A percentile compares a stretch with the other conserved stretches of the same genome.
phyloP scores from a whole-genome alignment of 805 yeast genomes.

The Candida pini region DNA sequence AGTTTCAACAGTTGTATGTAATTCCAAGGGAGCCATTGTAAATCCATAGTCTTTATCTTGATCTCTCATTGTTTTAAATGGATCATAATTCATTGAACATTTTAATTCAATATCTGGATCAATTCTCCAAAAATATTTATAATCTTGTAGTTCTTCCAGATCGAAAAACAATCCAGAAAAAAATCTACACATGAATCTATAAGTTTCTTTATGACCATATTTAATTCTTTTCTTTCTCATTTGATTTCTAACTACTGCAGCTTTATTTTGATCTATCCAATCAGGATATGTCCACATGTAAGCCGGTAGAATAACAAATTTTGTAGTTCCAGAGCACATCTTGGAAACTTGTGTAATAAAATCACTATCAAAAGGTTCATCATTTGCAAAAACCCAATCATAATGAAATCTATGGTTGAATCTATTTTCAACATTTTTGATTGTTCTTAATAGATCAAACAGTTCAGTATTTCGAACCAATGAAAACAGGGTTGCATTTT shows the following conservation, averaged over 20 bases:
- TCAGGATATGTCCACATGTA: conserved; percentile 66
- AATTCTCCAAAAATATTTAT: conserved; percentile 56
- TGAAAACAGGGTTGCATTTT: conserved; percentile 62
- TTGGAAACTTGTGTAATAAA: conserved; percentile 44
- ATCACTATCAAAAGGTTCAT: conserved; percentile 51
- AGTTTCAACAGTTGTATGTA: conserved; percentile 45
- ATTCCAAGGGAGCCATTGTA: conserved; percentile 44
- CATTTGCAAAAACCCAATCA: conserved; percentile 73
- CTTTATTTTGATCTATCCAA: conserved; percentile 52
- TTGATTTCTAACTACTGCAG: conserved; percentile 38
- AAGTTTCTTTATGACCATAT: conserved; percentile 45
- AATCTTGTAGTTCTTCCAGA: conserved; percentile 37
- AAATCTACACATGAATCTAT: conserved; percentile 68
- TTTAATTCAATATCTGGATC: conserved; percentile 53
- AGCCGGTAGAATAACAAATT: conserved; percentile 51
- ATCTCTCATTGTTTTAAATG: conserved; percentile 37
- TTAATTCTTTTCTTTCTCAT: conserved; percentile 38
- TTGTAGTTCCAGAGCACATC: conserved; percentile 49
- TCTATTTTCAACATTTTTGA: conserved; percentile 55
- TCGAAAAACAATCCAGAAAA: conserved; percentile 59
- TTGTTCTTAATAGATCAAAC: conserved; percentile 45
- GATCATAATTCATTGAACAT: conserved; percentile 55
- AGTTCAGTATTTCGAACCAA: conserved; percentile 63
- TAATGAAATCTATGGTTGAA: conserved; percentile 55
- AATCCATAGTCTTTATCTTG: conserved; percentile 46